A percentile compares a stretch with the other conserved stretches of the same genome.
Conservation (phyloP, 768 basidiomycete species). For the button mushroom (Agaricus bisporus) region DNA sequence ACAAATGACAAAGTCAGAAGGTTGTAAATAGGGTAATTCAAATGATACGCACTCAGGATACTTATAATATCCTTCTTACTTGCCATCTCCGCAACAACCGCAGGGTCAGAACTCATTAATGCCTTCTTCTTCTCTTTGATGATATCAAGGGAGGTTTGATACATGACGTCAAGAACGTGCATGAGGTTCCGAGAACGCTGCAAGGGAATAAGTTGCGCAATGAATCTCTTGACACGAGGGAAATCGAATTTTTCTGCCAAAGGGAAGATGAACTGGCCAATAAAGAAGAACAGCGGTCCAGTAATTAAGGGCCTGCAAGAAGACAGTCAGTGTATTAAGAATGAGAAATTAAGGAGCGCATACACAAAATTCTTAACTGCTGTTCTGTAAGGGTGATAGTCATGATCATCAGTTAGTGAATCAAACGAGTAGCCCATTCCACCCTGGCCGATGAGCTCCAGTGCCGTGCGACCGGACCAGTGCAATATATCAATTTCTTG, state of each 20-base stretch:
- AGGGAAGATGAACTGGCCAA: constrained; percentile 7
- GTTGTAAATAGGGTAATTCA: background rate
- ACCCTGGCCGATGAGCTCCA: constrained; percentile 26
- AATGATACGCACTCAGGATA: constrained; percentile 30
- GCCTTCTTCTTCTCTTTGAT: constrained; percentile 31
- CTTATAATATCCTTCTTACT: constrained; percentile 43
- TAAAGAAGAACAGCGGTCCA: constrained; percentile 5
- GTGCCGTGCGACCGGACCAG: constrained; percentile 24
- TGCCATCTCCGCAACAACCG: constrained; percentile 25
- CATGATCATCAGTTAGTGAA: constrained; percentile 20
- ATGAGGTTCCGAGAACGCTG: constrained; percentile 22
- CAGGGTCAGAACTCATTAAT: constrained; percentile 27
- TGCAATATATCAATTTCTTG: constrained; percentile 11
- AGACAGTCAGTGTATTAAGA: background rate
- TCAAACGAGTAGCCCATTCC: constrained; percentile 27
- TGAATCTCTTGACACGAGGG: constrained; percentile 15
- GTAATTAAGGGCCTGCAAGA: background rate
- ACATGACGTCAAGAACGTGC: constrained; percentile 28
- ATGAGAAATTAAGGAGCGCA: constrained; percentile 6
- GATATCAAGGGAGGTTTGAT: constrained; percentile 28
- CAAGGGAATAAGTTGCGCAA: constrained; percentile 28
- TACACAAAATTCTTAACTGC: constrained; percentile 28
- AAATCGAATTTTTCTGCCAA: background rate
- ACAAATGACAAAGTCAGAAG: constrained; percentile 6
- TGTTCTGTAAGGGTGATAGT: constrained; percentile 23